A percentile compares a stretch with the other conserved stretches of the same genome.
Conservation (phyloP, 1,284 basidiomycete genomes). For the Austroboletus novae-zelandiae region DNA sequence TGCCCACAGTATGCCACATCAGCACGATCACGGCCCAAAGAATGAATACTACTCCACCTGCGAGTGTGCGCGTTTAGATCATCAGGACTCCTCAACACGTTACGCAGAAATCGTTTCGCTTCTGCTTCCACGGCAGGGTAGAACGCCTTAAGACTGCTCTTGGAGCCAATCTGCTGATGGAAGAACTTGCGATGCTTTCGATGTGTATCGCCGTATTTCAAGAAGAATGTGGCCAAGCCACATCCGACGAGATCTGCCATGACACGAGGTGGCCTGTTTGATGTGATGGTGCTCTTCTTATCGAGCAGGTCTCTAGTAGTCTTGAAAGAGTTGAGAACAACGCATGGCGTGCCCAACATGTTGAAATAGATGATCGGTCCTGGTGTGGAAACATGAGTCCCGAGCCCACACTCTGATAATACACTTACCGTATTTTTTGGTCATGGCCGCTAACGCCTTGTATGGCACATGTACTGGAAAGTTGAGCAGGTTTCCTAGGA, state of each 20-base stretch:
- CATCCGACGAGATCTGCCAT: constrained; percentile 28
- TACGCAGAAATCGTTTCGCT: constrained; percentile 2
- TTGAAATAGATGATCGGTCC: constrained; percentile 17
- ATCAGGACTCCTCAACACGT: constrained; percentile 8
- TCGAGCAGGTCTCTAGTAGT: constrained; percentile 19
- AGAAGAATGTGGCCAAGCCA: constrained; percentile 16
- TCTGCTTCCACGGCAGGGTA: constrained; percentile 12
- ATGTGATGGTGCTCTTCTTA: constrained; percentile 19
- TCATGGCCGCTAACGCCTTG: constrained; percentile 44
- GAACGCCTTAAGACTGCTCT: constrained; percentile 8
- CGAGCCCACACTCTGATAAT: constrained; percentile 10
- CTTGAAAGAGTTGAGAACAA: constrained; percentile 19
- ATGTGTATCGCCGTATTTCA: constrained; percentile 21
- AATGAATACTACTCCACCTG: too few species aligned
- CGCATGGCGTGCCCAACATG: constrained; percentile 7
- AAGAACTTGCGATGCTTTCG: constrained; percentile 16
- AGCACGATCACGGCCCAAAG: not conserved
- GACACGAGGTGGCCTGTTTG: constrained; percentile 16
- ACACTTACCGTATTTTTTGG: constrained; percentile 39
- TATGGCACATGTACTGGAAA: constrained; percentile 39
- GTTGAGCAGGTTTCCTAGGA: constrained; percentile 41
- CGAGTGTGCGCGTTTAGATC: too few species aligned
- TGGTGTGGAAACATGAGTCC: constrained; percentile 27
- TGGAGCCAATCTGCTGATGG: constrained; percentile 21
- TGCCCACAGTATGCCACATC: not conserved